phyloP scores from a whole-genome alignment of 805 yeast genomes.

The Wickerhamomyces ciferrii region DNA sequence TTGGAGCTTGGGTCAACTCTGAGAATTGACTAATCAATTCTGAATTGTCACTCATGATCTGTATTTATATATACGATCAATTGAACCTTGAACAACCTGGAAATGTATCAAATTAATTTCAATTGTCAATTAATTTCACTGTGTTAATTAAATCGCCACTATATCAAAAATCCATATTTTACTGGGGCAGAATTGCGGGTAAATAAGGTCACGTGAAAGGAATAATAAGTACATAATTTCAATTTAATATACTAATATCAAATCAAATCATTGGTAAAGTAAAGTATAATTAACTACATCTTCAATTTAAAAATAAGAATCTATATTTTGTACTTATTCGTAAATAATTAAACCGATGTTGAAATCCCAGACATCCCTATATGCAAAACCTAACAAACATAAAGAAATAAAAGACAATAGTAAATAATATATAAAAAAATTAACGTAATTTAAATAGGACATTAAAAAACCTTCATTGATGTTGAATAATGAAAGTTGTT shows the following conservation, averaged over 20 bases:
- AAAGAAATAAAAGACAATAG: slow-evolving; percentile 9
- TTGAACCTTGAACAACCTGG: too few relatives aligned
- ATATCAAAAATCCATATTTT: too few relatives aligned
- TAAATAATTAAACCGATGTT: slow-evolving; percentile 33
- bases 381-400: slow-evolving; percentile 22
- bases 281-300: too few relatives aligned
- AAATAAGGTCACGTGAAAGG: too few relatives aligned
- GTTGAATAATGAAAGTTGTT: slow-evolving; percentile 18
- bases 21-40: slow-evolving; percentile 9
- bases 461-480: slow-evolving; percentile 8
- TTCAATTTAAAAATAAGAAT: too few relatives aligned
- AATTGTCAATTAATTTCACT: too few relatives aligned
- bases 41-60: not conserved
- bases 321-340: not conserved
- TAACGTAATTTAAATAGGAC: slow-evolving; percentile 3
- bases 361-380: slow-evolving; percentile 33
- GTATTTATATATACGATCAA: not conserved
- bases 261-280: too few relatives aligned
- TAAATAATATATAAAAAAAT: slow-evolving; percentile 3
- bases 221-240: too few relatives aligned
- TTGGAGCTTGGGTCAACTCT: slow-evolving; percentile 16
- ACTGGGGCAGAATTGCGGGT: too few relatives aligned
- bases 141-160: too few relatives aligned
- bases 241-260: too few relatives aligned
- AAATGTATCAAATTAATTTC: too few relatives aligned